phyloP scores from a whole-genome alignment of 2,329 filamentous ascomycete species.

The Xylaria sp. region DNA sequence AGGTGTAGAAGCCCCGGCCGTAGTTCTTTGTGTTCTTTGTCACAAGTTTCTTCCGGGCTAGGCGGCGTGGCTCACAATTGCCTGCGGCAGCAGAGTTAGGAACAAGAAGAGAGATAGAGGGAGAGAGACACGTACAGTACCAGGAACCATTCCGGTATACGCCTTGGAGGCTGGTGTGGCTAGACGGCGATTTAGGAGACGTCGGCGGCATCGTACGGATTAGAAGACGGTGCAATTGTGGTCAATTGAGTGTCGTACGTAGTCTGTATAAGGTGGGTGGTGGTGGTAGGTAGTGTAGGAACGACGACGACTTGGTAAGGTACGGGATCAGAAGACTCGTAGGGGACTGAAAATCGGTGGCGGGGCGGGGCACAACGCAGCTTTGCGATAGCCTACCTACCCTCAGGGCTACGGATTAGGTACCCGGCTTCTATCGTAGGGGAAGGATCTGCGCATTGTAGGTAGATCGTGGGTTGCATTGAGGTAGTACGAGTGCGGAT shows the following conservation, averaged over 20 bases:
- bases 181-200: slow-evolving; percentile 5
- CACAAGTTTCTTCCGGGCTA: slow-evolving; percentile 44
- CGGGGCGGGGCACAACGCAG: too few species aligned
- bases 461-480: too few species aligned
- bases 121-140: slow-evolving; percentile 33
- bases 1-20: slow-evolving; percentile 50
- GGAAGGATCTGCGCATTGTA: too few species aligned
- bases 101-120: not conserved
- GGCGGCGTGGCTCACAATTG: slow-evolving; percentile 47
- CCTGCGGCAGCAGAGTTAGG: slow-evolving; percentile 28
- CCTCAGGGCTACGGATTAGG: too few species aligned
- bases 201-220: not conserved
- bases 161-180: slow-evolving; percentile 21
- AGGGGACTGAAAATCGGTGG: not conserved
- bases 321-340: not conserved
- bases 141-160: slow-evolving; percentile 34
- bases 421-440: too few species aligned
- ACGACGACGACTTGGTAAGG: too few species aligned
- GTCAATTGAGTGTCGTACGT: too few species aligned
- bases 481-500: too few species aligned
- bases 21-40: slow-evolving; percentile 47
- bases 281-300: too few species aligned
- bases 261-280: too few species aligned
- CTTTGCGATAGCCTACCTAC: too few species aligned
- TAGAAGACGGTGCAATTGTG: too few species aligned